Evolutionary conservation across 192 early-diverging fungal genomes (phyloP), one percentile per base, ranked within the genome.

Genomic region (Coemansia sp.): DNA sequence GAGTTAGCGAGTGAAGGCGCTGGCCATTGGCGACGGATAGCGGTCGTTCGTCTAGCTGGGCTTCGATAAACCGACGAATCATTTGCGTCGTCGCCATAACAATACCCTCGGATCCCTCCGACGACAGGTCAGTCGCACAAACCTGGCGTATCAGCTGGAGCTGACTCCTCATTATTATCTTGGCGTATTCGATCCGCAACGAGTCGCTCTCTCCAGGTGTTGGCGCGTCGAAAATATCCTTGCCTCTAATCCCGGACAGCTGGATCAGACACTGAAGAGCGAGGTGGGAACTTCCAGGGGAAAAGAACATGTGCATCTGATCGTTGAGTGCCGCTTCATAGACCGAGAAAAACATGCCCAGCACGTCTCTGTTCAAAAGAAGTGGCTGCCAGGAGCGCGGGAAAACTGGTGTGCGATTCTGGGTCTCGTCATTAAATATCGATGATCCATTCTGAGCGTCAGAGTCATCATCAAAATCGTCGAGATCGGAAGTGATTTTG

Each of bases 51-150:
- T 64, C 71, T 6, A 79, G 76, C 55, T 79, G 71, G 11, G 76
- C 62, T 36, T 79, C 76, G 31, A 79, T 74, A 56, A 79, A 74
- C 20, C 71, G 66, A 10, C 76, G 70, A 11, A 79, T 58, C 76
- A 79, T 79, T 42, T 79, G 76, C 19, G 76, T 79, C 4, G 76
- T 73, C 3, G 76, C 71, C 10, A 79, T 56, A 25, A 79, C 71
- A 20, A 72, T 64, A 40, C 73, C 76, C 48, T 79, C 71, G 3
- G 71, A 72, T 15, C 63, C 67, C 17, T 79, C 76, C 2, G 63
- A 64, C 3, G 59, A 53, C 52, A 79, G 57, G 13, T 79, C 62
- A 67, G 69, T 70, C 15, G 76, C 62, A 57, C 76, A 79, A 20
- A 74, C 67, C 28, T 74, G 76, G 22, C 67, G 76, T 11, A 79